phyloP scores from a whole-genome alignment of 257 asterid species.

The Nicotiana tomentosiformis region DNA sequence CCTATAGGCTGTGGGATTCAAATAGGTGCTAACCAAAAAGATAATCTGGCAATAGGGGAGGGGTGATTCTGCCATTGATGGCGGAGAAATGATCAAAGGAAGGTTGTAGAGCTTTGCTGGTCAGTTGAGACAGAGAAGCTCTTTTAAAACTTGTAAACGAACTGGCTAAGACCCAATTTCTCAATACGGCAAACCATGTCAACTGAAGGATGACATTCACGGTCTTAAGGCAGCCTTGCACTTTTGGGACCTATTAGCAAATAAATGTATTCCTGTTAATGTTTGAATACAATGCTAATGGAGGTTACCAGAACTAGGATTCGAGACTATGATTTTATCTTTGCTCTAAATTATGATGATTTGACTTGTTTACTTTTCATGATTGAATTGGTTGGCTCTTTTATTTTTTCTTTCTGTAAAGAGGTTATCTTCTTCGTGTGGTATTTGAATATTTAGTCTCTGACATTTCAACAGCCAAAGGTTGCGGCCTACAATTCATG shows the following conservation, averaged over 20 bases:
- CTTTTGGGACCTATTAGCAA: background rate
- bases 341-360: background rate
- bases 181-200: background rate
- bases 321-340: background rate
- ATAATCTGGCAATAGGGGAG: background rate
- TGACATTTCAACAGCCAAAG: slow-evolving; percentile 60
- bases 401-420: background rate
- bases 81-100: background rate
- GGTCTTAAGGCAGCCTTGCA: background rate
- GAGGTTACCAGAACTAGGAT: background rate
- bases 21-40: slow-evolving; percentile 1
- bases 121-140: background rate
- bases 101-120: background rate
- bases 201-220: background rate
- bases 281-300: background rate
- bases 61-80: background rate
- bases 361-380: background rate
- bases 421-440: slow-evolving; percentile 5
- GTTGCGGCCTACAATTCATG: slow-evolving; percentile 89
- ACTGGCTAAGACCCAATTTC: background rate
- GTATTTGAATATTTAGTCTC: background rate
- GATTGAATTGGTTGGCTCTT: background rate
- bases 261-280: background rate
- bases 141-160: background rate
- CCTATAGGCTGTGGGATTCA: background rate